phyloP scores from a whole-genome alignment of 495 filamentous ascomycete genomes.

The Tetracladium marchalianum region DNA sequence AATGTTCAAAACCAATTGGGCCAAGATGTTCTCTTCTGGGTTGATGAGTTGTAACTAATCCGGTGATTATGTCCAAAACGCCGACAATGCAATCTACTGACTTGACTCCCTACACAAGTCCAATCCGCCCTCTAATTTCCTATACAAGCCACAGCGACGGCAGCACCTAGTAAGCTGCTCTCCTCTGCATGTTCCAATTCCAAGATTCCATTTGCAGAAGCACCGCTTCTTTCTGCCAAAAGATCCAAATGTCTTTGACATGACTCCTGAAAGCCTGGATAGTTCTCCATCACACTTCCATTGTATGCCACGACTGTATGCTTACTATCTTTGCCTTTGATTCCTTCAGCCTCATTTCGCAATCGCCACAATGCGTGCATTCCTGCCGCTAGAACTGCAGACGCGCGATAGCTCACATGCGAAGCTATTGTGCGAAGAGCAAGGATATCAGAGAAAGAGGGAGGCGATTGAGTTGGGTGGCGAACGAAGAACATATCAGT shows the following conservation, averaged over 20 bases:
- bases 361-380: constrained; percentile 53
- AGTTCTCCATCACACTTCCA: constrained; percentile 56
- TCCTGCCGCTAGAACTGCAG: constrained; percentile 51
- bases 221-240: constrained; percentile 25
- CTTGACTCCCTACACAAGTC: no score
- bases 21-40: no score
- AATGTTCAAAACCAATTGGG: no score
- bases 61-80: no score
- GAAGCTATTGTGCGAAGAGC: constrained; percentile 42
- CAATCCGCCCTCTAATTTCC: neutral
- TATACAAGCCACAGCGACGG: constrained; percentile 45
- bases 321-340: neutral
- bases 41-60: no score
- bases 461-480: constrained; percentile 35
- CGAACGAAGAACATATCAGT: constrained; percentile 14
- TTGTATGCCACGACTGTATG: constrained; percentile 47
- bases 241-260: constrained; percentile 43
- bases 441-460: constrained; percentile 36
- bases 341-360: constrained; percentile 36
- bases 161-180: constrained; percentile 53
- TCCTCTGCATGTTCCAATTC: constrained; percentile 46
- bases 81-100: no score
- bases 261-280: constrained; percentile 40
- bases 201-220: constrained; percentile 25
- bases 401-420: constrained; percentile 49